Conservation (phyloP, 768 basidiomycete species). For the Xanthoconium purpureum region DNA sequence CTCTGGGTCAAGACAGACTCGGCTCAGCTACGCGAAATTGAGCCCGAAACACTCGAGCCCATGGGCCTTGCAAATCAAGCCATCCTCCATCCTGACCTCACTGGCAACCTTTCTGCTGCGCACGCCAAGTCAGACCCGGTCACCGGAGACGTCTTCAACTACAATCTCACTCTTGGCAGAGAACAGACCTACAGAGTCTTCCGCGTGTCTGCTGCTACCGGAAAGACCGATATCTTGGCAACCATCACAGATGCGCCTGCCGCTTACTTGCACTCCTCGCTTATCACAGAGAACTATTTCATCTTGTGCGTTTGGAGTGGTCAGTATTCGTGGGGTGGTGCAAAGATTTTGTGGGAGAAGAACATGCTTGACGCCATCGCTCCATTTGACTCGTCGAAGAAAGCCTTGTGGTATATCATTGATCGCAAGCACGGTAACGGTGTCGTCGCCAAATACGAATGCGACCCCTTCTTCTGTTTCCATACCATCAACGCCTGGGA, state of each 20-base stretch:
- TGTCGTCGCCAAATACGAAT: constrained; percentile 36
- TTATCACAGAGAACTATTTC: constrained; percentile 37
- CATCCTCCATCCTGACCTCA: constrained; percentile 32
- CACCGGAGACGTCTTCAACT: constrained; percentile 38
- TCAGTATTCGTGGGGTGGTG: constrained; percentile 28
- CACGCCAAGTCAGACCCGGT: constrained; percentile 37
- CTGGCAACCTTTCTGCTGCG: constrained; percentile 34
- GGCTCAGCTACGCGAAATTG: constrained; percentile 29
- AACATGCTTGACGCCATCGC: constrained; percentile 35
- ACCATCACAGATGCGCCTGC: constrained; percentile 37
- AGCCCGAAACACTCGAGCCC: constrained; percentile 38
- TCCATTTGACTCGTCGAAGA: constrained; percentile 28
- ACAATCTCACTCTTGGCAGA: constrained; percentile 29
- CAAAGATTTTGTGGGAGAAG: constrained; percentile 30
- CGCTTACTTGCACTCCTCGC: constrained; percentile 39
- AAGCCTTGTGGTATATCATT: constrained; percentile 37
- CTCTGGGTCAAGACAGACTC: constrained; percentile 35
- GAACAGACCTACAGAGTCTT: constrained; percentile 34
- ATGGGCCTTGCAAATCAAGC: constrained; percentile 29
- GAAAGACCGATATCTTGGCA: constrained; percentile 34
- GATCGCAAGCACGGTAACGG: constrained; percentile 36
- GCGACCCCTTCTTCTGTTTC: constrained; percentile 39
- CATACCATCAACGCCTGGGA: constrained; percentile 42
- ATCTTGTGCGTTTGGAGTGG: constrained; percentile 36
- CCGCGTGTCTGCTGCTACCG: constrained; percentile 31